phyloP scores from a whole-genome alignment of 1,284 basidiomycete species.

The Irpex rosettiformis region DNA sequence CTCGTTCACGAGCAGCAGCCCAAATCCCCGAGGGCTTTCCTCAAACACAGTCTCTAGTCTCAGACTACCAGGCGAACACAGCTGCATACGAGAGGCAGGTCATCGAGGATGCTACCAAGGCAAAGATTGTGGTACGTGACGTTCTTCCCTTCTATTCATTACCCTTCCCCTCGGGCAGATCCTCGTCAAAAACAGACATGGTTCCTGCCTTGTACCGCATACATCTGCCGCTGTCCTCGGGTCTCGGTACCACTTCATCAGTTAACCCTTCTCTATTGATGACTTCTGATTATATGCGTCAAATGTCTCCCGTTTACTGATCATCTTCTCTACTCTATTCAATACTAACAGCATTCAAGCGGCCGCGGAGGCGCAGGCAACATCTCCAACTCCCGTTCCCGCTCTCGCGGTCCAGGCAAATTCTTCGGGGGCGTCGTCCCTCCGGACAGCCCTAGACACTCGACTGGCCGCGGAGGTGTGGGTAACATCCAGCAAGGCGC shows the following conservation, averaged over 20 bases:
- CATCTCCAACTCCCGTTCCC: constrained; percentile 38
- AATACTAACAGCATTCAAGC: constrained; percentile 43
- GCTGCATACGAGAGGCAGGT: constrained; percentile 42
- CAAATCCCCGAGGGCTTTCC: constrained; percentile 23
- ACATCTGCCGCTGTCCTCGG: background rate
- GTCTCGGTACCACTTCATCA: background rate
- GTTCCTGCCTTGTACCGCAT: background rate
- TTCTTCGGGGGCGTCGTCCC: constrained; percentile 12
- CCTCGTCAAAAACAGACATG: background rate
- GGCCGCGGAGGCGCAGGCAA: constrained; percentile 63
- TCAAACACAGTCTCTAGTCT: constrained; percentile 29
- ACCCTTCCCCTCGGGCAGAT: background rate
- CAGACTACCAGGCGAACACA: constrained; percentile 21
- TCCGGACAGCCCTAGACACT: constrained; percentile 30
- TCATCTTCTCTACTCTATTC: background rate
- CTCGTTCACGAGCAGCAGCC: constrained; percentile 44
- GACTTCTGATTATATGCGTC: background rate
- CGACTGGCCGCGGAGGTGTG: constrained; percentile 63
- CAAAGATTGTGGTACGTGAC: constrained; percentile 25
- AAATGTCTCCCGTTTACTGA: background rate
- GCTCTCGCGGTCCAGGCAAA: constrained; percentile 23
- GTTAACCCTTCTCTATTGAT: background rate
- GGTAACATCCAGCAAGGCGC: constrained; percentile 54
- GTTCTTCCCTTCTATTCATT: background rate
- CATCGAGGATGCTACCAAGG: constrained; percentile 36